Evolutionary conservation across 176 grass and related monocot species (phyloP).

Genomic region (Triticum urartu): DNA sequence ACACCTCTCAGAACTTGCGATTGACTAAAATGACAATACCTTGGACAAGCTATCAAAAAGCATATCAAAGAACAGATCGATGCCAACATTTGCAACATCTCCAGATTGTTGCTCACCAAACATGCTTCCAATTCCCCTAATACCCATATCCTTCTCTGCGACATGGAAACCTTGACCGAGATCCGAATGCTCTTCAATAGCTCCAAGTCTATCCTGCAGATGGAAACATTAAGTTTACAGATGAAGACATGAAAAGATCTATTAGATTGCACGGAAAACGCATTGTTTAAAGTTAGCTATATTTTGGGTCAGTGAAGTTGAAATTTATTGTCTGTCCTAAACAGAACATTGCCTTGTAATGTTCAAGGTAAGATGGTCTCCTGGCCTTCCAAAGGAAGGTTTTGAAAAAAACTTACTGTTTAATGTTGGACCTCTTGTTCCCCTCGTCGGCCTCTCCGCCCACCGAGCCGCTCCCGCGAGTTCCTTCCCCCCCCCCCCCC

Average conservation of each 20-base stretch:
- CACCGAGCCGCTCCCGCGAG: too few relatives aligned
- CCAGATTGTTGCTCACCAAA: constrained; percentile 98
- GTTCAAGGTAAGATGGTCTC: not conserved
- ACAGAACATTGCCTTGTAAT: not conserved
- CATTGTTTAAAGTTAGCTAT: not conserved
- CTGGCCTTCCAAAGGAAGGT: constrained; percentile 6
- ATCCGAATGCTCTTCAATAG: constrained; percentile 83
- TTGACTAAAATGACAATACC: constrained; percentile 42
- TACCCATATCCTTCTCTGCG: constrained; percentile 95
- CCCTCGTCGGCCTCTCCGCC: too few relatives aligned
- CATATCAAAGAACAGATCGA: constrained; percentile 99
- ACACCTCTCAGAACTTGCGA: constrained; percentile 10
- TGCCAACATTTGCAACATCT: constrained; percentile 94
- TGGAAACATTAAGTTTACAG: constrained; percentile 22
- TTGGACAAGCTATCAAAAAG: constrained; percentile 95
- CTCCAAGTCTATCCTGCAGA: constrained; percentile 81
- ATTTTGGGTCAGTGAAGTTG: constrained; percentile 6
- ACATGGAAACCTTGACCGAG: constrained; percentile 96
- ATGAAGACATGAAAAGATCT: constrained; percentile 6
- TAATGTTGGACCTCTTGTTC: not conserved
- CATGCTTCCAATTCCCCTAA: constrained; percentile 91
- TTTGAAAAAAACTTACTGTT: not conserved
- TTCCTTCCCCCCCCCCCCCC: too few relatives aligned
- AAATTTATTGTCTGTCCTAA: not conserved
- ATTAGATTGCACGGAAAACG: not conserved